phyloP scores from a whole-genome alignment of 306 rosid species.

The Carpinus viminea region DNA sequence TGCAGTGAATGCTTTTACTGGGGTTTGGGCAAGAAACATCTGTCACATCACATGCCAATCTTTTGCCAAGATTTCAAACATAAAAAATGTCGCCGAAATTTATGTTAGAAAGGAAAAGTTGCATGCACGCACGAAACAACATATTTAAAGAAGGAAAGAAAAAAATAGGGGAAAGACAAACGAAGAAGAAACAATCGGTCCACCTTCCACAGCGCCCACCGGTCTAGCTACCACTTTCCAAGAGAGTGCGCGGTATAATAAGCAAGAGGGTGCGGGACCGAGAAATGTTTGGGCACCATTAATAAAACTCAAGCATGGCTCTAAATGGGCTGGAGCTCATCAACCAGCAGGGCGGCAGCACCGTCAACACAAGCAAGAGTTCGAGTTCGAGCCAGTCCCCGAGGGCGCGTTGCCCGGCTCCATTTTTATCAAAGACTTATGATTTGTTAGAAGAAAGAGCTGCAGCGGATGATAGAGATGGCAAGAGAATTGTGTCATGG shows the following conservation, averaged over 20 bases:
- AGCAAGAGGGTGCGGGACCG: conserved; percentile 11
- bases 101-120: not conserved
- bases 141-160: conserved; percentile 21
- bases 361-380: not conserved
- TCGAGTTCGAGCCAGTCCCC: conserved; percentile 31
- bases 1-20: too few relatives aligned
- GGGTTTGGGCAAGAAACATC: not conserved
- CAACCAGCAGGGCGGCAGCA: conserved; percentile 18
- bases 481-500: conserved; percentile 58
- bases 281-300: conserved; percentile 35
- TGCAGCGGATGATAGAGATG: not conserved
- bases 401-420: conserved; percentile 58
- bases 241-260: conserved; percentile 1
- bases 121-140: not conserved
- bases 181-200: not conserved
- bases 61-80: not conserved
- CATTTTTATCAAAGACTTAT: conserved; percentile 70
- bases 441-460: conserved; percentile 64
- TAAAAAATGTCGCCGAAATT: not conserved
- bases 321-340: conserved; percentile 24
- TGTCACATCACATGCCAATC: not conserved
- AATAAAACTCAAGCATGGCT: conserved; percentile 27
- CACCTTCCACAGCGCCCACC: conserved; percentile 13
- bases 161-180: not conserved
- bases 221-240: conserved; percentile 32